Conservation (phyloP, 1,139 yeast genomes). For the Magnusiomyces suaveolens region DNA sequence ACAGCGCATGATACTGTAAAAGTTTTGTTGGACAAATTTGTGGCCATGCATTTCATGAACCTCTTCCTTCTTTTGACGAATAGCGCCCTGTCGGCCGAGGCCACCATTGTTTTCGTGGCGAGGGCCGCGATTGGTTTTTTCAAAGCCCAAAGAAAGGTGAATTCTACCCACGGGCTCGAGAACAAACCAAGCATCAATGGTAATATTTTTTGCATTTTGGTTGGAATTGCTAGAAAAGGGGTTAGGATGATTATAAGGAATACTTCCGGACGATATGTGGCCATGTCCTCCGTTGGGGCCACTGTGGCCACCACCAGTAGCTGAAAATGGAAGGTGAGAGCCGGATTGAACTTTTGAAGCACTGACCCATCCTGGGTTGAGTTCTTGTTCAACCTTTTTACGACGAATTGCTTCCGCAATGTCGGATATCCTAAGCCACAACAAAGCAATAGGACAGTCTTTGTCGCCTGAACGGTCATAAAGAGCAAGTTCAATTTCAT, state of each 20-base stretch:
- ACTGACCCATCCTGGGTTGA: conserved; percentile 76
- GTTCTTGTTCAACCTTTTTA: conserved; percentile 69
- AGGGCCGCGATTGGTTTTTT: conserved; percentile 48
- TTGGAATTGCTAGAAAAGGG: not conserved
- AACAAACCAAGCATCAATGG: conserved; percentile 75
- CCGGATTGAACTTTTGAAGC: conserved; percentile 42
- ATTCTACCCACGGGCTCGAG: conserved; percentile 93
- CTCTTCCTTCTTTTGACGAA: conserved; percentile 88
- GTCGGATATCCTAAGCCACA: conserved; percentile 85
- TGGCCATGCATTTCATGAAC: conserved; percentile 95
- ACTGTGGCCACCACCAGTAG: not conserved
- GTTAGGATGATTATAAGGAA: not conserved
- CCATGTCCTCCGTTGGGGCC: conserved; percentile 10
- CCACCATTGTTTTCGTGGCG: conserved; percentile 52
- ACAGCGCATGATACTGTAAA: conserved; percentile 93
- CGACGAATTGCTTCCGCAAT: conserved; percentile 90
- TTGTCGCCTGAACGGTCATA: conserved; percentile 65
- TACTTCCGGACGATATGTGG: not conserved
- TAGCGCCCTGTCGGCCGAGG: conserved; percentile 96
- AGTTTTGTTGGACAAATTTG: conserved; percentile 89
- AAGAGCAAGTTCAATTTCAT: conserved; percentile 80
- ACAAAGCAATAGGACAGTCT: conserved; percentile 80
- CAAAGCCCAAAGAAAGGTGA: conserved; percentile 65
- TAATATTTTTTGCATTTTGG: conserved; percentile 14
- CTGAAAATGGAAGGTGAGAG: conserved; percentile 8